Base-by-base conservation (phyloP, 2,329 filamentous ascomycete species). In the Fusarium sp. region DNA sequence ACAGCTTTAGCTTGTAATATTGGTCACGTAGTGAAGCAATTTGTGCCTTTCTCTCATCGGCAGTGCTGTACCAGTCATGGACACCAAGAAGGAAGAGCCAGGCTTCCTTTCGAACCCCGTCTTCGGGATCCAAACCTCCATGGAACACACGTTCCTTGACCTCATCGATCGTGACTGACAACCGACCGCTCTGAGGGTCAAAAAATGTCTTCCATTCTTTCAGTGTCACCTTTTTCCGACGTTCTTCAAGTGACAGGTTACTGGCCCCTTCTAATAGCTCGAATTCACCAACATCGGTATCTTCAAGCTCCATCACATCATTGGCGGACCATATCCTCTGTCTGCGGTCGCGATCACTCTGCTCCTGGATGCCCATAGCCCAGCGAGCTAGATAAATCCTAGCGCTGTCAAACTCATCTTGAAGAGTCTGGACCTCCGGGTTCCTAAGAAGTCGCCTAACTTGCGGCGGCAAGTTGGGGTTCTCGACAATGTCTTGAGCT, bases 351-450 rank as follows among this genome's bases (percentile, higher is more conserved):
- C 89, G 86, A 75, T 99, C 96, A 73, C 94, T 95, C 81, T 99
- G 96, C 78, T 99, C 96, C 0, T 96, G 94, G 68, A 99, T 97
- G 9, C 94, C 94, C 96, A 99, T 98, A 4, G 96, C 96, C 96
- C 96, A 99, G 67, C 96, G 87, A 22, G 96, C 96, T 39, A 99
- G 85, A 76, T 99, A 99, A 62, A 99, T 86, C 68, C 96, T 88
- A 6, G 96, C 96, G 74, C 94, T 97, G 82, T 99, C 96, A 73
- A 97, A 99, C 76, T 99, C 96, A 62, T 98, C 94, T 76, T 97
- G 94, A 22, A 99, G 79, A 0, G 92, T 97, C 81, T 97, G 94
- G 0, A 99, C 94, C 75, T 99, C 94, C 0, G 94, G 94, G 69
- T 96, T 97, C 75, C 89, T 90, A 78, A 99, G 88, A 71, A 99